Conservation (phyloP, 345 rosid genomes). For the Eucalyptus cladocalyx region DNA sequence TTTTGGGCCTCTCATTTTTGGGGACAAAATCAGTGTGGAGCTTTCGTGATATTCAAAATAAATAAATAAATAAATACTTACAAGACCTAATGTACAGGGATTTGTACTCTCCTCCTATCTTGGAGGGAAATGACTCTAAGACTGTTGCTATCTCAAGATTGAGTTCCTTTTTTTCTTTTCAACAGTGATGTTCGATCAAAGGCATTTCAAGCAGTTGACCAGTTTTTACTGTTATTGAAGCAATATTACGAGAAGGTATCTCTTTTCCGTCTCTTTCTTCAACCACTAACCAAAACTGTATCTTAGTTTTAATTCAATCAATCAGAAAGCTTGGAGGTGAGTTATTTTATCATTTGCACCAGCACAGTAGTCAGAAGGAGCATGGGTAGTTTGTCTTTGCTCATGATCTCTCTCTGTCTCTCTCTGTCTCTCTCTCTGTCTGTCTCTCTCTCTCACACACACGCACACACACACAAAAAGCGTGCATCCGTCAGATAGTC, state of each 20-base stretch:
- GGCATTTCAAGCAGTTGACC: constrained; percentile 94
- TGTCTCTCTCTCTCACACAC: neutral
- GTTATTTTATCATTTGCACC: neutral
- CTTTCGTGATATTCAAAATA: neutral
- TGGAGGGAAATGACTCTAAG: neutral
- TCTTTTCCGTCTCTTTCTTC: neutral
- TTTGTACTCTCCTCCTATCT: neutral
- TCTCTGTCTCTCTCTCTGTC: neutral
- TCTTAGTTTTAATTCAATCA: neutral
- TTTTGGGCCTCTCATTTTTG: neutral
- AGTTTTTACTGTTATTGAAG: constrained; percentile 80
- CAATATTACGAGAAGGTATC: constrained; percentile 73
- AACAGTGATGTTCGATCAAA: constrained; percentile 88
- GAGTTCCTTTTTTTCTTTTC: constrained; percentile 2
- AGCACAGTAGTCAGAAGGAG: neutral
- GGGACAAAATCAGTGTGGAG: neutral
- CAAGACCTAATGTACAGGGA: neutral
- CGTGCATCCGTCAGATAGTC: neutral
- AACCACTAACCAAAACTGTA: neutral
- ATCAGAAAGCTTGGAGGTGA: neutral
- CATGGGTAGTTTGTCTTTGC: neutral
- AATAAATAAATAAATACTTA: neutral
- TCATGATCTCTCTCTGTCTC: neutral
- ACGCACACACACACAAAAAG: neutral
- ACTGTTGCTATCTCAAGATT: neutral